Evolutionary conservation across 208 protist genomes (phyloP).

Genomic region (Trypanosoma cruzi): DNA sequence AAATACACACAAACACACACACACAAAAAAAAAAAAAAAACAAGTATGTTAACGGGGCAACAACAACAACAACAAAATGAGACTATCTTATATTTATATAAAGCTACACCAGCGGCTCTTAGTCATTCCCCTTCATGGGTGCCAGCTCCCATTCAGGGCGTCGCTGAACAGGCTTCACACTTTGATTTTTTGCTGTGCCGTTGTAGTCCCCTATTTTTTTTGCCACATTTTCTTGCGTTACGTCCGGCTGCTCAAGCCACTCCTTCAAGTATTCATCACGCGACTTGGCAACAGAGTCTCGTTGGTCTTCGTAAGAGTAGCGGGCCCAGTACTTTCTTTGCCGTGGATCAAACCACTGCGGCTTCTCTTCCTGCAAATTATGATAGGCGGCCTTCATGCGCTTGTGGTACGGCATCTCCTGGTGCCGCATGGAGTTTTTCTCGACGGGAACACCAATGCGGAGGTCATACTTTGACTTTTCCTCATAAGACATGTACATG

Average conservation of each 20-base stretch:
- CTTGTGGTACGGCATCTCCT: slow-evolving; percentile 87
- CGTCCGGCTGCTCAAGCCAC: slow-evolving; percentile 89
- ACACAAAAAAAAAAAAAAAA: too few species aligned
- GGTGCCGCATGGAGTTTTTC: slow-evolving; percentile 85
- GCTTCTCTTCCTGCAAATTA: slow-evolving; percentile 70
- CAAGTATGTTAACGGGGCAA: too few species aligned
- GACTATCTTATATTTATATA: too few species aligned
- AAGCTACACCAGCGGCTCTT: too few species aligned
- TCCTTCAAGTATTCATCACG: slow-evolving; percentile 82
- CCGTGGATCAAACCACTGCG: slow-evolving; percentile 76
- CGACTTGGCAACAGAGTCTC: slow-evolving; percentile 81
- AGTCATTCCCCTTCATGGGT: slow-evolving; percentile 40
- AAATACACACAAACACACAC: too few species aligned
- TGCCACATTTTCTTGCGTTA: slow-evolving; percentile 84
- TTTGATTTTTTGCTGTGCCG: slow-evolving; percentile 82
- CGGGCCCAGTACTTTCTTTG: slow-evolving; percentile 81
- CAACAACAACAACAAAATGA: too few species aligned
- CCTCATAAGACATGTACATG: slow-evolving; percentile 92
- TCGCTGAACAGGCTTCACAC: slow-evolving; percentile 73
- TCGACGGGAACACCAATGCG: slow-evolving; percentile 81
- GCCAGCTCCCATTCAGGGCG: slow-evolving; percentile 89
- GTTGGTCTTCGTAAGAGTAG: slow-evolving; percentile 87
- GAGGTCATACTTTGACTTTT: slow-evolving; percentile 82
- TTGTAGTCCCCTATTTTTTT: slow-evolving; percentile 92
- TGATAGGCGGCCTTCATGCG: slow-evolving; percentile 85